Conservation (phyloP, 2,329 filamentous ascomycete species). For the Phialemoniopsis sp. region DNA sequence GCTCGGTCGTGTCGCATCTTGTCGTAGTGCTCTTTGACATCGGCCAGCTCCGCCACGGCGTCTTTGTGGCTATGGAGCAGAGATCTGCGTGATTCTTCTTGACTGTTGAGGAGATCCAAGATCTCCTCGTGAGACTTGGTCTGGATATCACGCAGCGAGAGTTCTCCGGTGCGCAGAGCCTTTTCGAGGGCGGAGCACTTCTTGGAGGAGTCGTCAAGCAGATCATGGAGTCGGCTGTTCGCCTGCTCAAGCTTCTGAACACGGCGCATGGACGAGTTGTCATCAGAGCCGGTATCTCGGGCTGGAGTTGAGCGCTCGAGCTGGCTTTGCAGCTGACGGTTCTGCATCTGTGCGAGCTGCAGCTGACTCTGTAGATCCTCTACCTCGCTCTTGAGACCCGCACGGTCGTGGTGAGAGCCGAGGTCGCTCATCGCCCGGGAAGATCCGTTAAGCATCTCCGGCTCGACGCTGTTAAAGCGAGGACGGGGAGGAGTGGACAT, state of each 20-base stretch:
- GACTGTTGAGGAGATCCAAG: constrained; percentile 85
- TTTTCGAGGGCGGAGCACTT: constrained; percentile 89
- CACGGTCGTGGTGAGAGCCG: constrained; percentile 68
- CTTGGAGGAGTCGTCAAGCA: constrained; percentile 89
- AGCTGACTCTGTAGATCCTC: constrained; percentile 93
- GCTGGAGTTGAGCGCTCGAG: constrained; percentile 65
- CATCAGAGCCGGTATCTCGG: constrained; percentile 60
- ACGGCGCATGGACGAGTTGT: constrained; percentile 64
- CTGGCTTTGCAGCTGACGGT: constrained; percentile 85
- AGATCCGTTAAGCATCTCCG: constrained; percentile 58
- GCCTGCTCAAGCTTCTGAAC: constrained; percentile 90
- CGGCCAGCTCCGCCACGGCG: constrained; percentile 77
- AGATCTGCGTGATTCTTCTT: constrained; percentile 82
- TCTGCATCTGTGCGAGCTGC: constrained; percentile 92
- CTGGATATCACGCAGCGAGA: constrained; percentile 87
- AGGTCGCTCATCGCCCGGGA: constrained; percentile 81
- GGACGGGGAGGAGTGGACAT: constrained; percentile 70
- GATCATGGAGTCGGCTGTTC: constrained; percentile 86
- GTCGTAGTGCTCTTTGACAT: constrained; percentile 84
- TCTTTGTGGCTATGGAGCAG: constrained; percentile 82
- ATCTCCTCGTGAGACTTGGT: constrained; percentile 93
- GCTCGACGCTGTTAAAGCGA: constrained; percentile 58
- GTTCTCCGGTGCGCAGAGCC: constrained; percentile 78
- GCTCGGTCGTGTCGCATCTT: constrained; percentile 79
- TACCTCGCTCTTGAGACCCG: constrained; percentile 86